These are phyloP conservation scores for Leishmania braziliensis DNA, from an alignment of 208 protist species.

Conservation along the genomic window DNA sequence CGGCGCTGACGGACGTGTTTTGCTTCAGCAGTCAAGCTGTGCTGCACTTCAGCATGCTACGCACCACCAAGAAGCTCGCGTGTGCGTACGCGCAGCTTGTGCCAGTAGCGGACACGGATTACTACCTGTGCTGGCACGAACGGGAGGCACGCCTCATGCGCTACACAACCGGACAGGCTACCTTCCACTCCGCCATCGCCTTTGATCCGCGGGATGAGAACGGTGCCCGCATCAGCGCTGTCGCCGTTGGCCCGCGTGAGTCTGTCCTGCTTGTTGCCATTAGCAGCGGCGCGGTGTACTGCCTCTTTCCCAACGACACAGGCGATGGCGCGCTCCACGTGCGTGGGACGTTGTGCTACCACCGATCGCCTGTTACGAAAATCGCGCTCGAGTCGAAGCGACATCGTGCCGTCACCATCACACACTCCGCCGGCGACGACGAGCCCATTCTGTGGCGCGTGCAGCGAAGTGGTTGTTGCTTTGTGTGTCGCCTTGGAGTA, in stretches of 20 bases:
- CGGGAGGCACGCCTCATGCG: constrained; percentile 66
- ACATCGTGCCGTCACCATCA: constrained; percentile 70
- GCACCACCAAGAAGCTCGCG: constrained; percentile 31
- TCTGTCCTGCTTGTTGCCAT: constrained; percentile 64
- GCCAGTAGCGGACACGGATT: constrained; percentile 59
- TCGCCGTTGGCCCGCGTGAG: constrained; percentile 63
- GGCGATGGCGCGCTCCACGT: constrained; percentile 35
- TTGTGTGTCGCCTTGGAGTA: constrained; percentile 50
- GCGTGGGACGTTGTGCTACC: constrained; percentile 62
- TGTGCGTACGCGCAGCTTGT: constrained; percentile 46
- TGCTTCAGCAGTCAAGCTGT: constrained; percentile 36
- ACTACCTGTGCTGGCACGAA: constrained; percentile 71
- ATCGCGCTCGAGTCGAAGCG: constrained; percentile 43
- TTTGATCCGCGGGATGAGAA: constrained; percentile 51
- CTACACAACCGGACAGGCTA: constrained; percentile 36
- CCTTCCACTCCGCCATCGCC: constrained; percentile 58
- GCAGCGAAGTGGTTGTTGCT: constrained; percentile 45
- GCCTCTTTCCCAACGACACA: constrained; percentile 51
- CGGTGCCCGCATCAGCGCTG: constrained; percentile 55
- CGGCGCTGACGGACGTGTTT: constrained; percentile 36
- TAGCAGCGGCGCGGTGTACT: constrained; percentile 71
- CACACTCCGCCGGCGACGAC: constrained; percentile 25
- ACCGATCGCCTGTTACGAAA: constrained; percentile 63
- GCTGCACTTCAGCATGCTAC: constrained; percentile 45
- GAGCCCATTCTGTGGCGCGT: constrained; percentile 86